Evolutionary conservation across 2,329 filamentous ascomycete genomes (phyloP), one percentile per base, ranked within the genome.

Genomic region (Aspergillus sp.): DNA sequence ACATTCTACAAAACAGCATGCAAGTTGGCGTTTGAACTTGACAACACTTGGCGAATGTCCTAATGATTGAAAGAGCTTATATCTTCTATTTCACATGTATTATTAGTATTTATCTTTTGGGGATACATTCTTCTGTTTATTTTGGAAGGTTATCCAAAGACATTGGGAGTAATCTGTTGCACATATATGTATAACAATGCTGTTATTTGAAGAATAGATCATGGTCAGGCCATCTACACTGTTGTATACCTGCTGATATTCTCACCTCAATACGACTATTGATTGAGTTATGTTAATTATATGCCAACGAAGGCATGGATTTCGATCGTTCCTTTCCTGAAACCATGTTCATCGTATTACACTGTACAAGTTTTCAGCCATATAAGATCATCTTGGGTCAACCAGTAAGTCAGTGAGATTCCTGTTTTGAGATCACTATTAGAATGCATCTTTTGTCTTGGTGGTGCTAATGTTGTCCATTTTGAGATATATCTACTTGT

Each of bases 381-480:
- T 11, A 69, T 60, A 19, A 80, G 66, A 51, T 81, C 77, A 1
- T 62, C 60, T 37, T 79, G 72, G 7, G 67, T 70, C 28, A 81
- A 59, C 5, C 73, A 34, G 66, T 68, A 2, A 58, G 54, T 78
- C 79, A 82, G 46, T 79, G 74, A 5, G 66, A 52, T 61, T 82
- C 74, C 61, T 77, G 80, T 45, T 72, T 74, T 38, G 65, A 51
- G 34, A 70, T 66, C 0, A 78, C 74, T 27, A 62, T 66, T 5
- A 76, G 68, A 4, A 78, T 50, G 5, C 78, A 78, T 40, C 70
- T 61, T 11, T 59, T 54, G 27, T 71, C 13, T 63, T 66, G 37
- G 26, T n/a, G 7, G 3, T n/a, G n/a, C n/a, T n/a, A n/a, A n/a
- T 6, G 11, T n/a, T 38, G 27, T 38, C 28, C 10, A 10, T 11